Base-by-base conservation (phyloP, 2,329 filamentous ascomycete species). In the Orbilia ellipsospora region DNA sequence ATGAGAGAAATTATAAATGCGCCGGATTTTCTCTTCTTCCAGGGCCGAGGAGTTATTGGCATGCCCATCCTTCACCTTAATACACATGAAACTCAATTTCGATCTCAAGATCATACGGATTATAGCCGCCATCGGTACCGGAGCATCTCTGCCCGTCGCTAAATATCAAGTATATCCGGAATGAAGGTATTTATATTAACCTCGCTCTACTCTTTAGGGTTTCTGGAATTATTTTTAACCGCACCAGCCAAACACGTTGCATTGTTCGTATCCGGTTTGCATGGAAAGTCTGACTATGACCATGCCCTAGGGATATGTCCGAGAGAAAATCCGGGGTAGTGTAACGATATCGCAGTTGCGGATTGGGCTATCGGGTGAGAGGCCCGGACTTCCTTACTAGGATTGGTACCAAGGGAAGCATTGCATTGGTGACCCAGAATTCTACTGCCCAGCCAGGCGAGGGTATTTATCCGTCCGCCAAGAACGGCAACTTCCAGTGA, bases 71-170 rank as follows among this genome's bases (percentile, higher is more conserved):
- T 23, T 23, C 23, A 23, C 23, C 23, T 23, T 23, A 74, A 74
- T 74, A 16, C 48, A 56, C 23, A 15, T 59, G 67, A 70, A 70
- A 63, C 67, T 23, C 23, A 42, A 31, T 7, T 51, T 59, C 59
- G 63, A 70, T 57, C 67, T 23, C n/a, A 42, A 31, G 1, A 51
- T 40, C 63, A 73, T 62, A 74, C 63, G 57, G 59, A 23, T 59
- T 67, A 74, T 74, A 74, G 70, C 70, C 70, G 70, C 42, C 70
- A 74, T 57, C 63, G 69, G 62, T 66, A 60, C 52, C 70, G 70
- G 70, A 68, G 56, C 56, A 62, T 45, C 42, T 74, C 8, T 13
- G 31, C 50, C 70, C 70, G 70, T 54, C 57, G 70, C 69, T 62
- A 73, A 61, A 36, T 12, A 62, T 23, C 45, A 26, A 45, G 16